phyloP scores from a whole-genome alignment of 176 grass and related monocot genomes.

The barley (Hordeum vulgare) region DNA sequence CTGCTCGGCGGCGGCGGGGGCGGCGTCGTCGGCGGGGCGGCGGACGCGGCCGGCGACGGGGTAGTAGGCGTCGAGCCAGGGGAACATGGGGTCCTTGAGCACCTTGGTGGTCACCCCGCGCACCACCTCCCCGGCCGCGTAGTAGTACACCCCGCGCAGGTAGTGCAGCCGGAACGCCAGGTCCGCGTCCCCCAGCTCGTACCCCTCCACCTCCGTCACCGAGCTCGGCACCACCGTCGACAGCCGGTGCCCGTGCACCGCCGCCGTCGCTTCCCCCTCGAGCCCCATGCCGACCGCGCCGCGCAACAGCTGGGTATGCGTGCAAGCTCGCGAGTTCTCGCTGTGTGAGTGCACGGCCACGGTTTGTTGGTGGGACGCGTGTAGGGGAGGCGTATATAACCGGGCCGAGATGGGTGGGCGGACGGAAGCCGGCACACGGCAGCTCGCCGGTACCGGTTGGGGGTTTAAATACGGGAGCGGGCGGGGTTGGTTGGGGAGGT shows the following conservation, averaged over 20 bases:
- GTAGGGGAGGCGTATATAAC: not conserved
- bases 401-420: no score
- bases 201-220: slow-evolving; percentile 62
- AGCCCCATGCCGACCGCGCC: slow-evolving; percentile 28
- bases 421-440: not conserved
- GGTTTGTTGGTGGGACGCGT: not conserved
- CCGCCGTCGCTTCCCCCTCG: not conserved
- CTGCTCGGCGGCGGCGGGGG: not conserved
- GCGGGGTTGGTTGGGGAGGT: not conserved
- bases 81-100: slow-evolving; percentile 84
- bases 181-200: slow-evolving; percentile 43
- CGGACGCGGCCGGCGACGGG: slow-evolving; percentile 62
- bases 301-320: not conserved
- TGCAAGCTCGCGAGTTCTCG: not conserved
- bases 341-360: not conserved
- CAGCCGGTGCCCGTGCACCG: slow-evolving; percentile 55
- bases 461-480: not conserved
- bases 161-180: slow-evolving; percentile 79
- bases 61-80: slow-evolving; percentile 58
- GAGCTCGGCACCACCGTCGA: slow-evolving; percentile 79
- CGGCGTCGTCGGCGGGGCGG: slow-evolving; percentile 4
- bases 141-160: slow-evolving; percentile 75
- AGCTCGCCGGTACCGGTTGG: not conserved
- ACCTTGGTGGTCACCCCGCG: slow-evolving; percentile 30
- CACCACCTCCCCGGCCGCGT: slow-evolving; percentile 21